Percentiles rank a stretch among this genome's conserved stretches.
phyloP scores from a whole-genome alignment of 208 protist genomes.

The Trypanosoma boissoni region DNA sequence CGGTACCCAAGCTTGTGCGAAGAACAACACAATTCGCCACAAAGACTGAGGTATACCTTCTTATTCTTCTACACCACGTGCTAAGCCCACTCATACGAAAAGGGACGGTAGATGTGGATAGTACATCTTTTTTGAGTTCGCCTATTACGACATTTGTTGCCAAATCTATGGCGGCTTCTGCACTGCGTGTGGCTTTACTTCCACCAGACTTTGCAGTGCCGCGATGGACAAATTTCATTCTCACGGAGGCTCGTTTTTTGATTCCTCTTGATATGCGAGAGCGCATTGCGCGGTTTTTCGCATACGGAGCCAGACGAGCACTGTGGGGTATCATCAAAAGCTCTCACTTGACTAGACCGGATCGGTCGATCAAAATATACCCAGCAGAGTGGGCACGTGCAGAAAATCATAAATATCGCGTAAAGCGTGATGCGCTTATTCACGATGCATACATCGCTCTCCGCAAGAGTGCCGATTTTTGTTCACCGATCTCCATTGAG shows the following conservation, averaged over 20 bases:
- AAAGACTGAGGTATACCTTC: conserved; percentile 59
- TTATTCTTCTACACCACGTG: conserved; percentile 64
- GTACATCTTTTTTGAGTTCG: conserved; percentile 44
- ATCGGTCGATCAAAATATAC: conserved; percentile 31
- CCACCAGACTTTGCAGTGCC: conserved; percentile 72
- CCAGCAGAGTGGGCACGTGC: conserved; percentile 65
- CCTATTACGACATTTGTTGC: conserved; percentile 45
- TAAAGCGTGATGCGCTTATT: conserved; percentile 58
- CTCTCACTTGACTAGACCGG: conserved; percentile 44
- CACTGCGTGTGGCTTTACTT: conserved; percentile 73
- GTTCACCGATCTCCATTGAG: conserved; percentile 81
- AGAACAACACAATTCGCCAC: conserved; percentile 42
- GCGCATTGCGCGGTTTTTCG: conserved; percentile 66
- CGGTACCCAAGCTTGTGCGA: conserved; percentile 35
- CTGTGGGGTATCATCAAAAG: conserved; percentile 58
- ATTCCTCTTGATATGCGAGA: conserved; percentile 52
- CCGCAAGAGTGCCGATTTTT: conserved; percentile 57
- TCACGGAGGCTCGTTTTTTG: conserved; percentile 71
- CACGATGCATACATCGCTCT: conserved; percentile 65
- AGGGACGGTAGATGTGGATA: conserved; percentile 11
- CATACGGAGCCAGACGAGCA: conserved; percentile 72
- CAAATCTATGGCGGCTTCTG: conserved; percentile 66
- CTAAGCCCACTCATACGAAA: conserved; percentile 18
- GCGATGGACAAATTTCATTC: conserved; percentile 76
- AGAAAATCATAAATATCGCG: conserved; percentile 82